Evolutionary conservation across 805 yeast species (phyloP).

Genomic region (Kregervanrija delftensis): DNA sequence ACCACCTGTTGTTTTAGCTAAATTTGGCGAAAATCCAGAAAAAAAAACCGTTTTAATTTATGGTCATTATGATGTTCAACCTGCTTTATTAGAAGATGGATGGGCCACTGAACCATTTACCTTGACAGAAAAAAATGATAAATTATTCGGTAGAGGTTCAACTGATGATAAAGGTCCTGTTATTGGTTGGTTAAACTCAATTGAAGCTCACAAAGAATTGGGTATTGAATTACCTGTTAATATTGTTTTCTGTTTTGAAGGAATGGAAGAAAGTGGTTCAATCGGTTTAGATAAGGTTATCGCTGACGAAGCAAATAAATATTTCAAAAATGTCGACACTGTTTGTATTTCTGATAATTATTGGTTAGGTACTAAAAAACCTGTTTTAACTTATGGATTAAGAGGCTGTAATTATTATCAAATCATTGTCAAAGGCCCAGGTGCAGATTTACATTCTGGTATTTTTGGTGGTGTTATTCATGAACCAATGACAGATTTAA

Average conservation of each 20-base stretch:
- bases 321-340: constrained; percentile 86
- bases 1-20: constrained; percentile 93
- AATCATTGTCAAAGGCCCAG: constrained; percentile 78
- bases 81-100: constrained; percentile 87
- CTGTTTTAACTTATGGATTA: constrained; percentile 94
- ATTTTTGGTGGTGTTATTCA: constrained; percentile 95
- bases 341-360: constrained; percentile 96
- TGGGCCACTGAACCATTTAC: constrained; percentile 92
- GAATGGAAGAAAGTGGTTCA: constrained; percentile 98
- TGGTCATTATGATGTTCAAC: constrained; percentile 99
- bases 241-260: constrained; percentile 88
- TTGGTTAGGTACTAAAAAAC: constrained; percentile 97
- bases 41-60: constrained; percentile 88
- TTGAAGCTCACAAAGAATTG: constrained; percentile 83
- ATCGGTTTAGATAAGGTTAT: constrained; percentile 83
- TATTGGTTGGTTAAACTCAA: constrained; percentile 89
- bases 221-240: constrained; percentile 91
- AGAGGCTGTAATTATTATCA: constrained; percentile 96
- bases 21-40: constrained; percentile 72
- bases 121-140: constrained; percentile 59
- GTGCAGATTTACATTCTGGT: constrained; percentile 96
- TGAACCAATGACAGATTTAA: constrained; percentile 94
- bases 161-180: constrained; percentile 99
- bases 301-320: constrained; percentile 65
- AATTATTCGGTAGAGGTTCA: constrained; percentile 86